These are phyloP conservation scores for Phytophthora sp. DNA, from an alignment of 352 stramenopile species.

Conservation along the genomic window DNA sequence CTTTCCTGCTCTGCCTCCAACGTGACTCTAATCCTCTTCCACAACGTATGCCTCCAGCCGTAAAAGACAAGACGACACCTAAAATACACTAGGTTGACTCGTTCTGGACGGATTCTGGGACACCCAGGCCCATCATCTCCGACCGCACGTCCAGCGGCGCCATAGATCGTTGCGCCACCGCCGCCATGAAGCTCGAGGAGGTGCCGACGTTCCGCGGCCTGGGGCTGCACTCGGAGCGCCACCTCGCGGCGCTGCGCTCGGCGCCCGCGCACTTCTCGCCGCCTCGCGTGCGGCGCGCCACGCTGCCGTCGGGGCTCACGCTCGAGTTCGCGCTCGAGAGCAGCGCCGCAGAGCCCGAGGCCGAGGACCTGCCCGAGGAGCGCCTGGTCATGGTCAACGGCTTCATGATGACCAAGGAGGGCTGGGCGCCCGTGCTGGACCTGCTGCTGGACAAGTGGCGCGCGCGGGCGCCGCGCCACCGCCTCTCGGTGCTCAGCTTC, in stretches of 20 bases:
- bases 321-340: conserved; percentile 38
- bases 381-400: conserved; percentile 52
- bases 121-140: no score
- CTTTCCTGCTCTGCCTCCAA: no score
- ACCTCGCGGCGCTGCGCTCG: conserved; percentile 42
- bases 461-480: conserved; percentile 12
- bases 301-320: conserved; percentile 31
- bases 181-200: conserved; percentile 25
- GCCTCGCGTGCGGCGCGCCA: conserved; percentile 23
- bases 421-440: conserved; percentile 43
- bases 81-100: no score
- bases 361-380: conserved; percentile 31
- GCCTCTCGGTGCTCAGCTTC: conserved; percentile 45
- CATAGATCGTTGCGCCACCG: background rate
- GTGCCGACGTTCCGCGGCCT: conserved; percentile 19
- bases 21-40: no score
- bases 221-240: conserved; percentile 34
- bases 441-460: conserved; percentile 43
- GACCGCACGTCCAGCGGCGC: background rate
- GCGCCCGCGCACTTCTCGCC: conserved; percentile 36
- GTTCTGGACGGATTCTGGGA: no score
- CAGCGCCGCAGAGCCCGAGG: conserved; percentile 12
- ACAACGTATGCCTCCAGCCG: no score
- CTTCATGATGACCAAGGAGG: conserved; percentile 51
- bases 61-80: no score